Conservation (phyloP, 2,329 filamentous ascomycete genomes). For the Cordyceps fumosorosea region DNA sequence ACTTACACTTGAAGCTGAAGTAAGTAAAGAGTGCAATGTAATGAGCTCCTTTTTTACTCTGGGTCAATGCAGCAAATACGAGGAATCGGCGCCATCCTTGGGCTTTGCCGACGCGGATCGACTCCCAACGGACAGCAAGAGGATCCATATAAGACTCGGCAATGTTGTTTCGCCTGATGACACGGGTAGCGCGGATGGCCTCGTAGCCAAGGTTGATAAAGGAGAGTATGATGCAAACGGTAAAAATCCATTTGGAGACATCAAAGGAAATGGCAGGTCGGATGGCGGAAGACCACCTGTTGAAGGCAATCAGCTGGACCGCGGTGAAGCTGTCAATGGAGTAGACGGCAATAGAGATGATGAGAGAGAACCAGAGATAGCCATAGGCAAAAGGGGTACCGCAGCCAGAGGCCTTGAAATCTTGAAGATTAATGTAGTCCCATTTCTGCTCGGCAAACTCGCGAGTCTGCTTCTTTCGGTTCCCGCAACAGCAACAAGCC, state of each 20-base stretch:
- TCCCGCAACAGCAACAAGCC: constrained; percentile 56
- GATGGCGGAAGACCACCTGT: constrained; percentile 81
- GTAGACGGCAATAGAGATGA: constrained; percentile 79
- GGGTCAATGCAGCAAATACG: constrained; percentile 87
- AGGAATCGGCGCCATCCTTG: constrained; percentile 83
- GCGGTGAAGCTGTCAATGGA: constrained; percentile 88
- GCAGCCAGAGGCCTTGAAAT: constrained; percentile 81
- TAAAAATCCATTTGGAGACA: constrained; percentile 92
- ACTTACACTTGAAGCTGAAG: constrained; percentile 63
- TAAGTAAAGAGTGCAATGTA: constrained; percentile 89
- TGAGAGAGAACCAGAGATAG: constrained; percentile 74
- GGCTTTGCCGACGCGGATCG: constrained; percentile 65
- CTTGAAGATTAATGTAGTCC: constrained; percentile 73
- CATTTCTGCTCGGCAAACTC: constrained; percentile 83
- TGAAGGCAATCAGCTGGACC: constrained; percentile 81
- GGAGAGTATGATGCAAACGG: constrained; percentile 83
- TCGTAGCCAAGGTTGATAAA: constrained; percentile 77
- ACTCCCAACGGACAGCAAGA: constrained; percentile 77
- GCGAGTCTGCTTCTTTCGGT: constrained; percentile 53
- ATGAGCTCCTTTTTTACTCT: constrained; percentile 83
- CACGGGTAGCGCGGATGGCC: constrained; percentile 69
- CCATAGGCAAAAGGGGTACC: constrained; percentile 72
- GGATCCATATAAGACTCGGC: constrained; percentile 89
- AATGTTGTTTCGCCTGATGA: constrained; percentile 79
- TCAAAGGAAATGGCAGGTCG: constrained; percentile 69